Base-by-base conservation (phyloP, 768 basidiomycete genomes). In the Nidularia pulvinata region DNA sequence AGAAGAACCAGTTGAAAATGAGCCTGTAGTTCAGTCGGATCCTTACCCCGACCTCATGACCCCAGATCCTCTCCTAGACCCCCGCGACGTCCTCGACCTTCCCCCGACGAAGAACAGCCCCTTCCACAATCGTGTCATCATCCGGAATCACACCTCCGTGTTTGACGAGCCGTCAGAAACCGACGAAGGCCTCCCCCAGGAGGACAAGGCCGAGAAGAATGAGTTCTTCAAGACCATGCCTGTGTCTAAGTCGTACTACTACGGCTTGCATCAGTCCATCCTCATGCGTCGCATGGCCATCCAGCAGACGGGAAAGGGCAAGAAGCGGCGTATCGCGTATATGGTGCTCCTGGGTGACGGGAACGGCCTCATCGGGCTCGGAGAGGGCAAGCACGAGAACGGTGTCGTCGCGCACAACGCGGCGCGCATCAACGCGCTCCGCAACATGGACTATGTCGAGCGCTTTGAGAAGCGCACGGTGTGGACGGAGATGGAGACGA, bases 391-490 rank as follows among this genome's bases (percentile, higher is more conserved):
- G 68, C 85, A 89, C 67, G 71, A 68, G 2, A 85, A 89, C 37
- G 61, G 61, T 1, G 55, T 74, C 6, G 69, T 75, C 14, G 91
- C 90, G 2, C 64, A 77, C 13, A 86, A 65, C 80, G 88, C n/a
- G 70, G 82, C 57, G 69, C 76, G 35, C 70, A 83, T 74, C 3
- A 64, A 65, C 1, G 97, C 93, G 2, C 77, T 96, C 32, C 80
- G 88, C 57, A 90, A 87, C 63, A 89, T 98, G 88, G 97, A 98
- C 69, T 88, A 78, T 62, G 93, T 99, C 51, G 89, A 91, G 59
- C 85, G 93, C n/a, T 98, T 94, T 70, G 96, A 99, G 69, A 77
- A 85, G 57, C 83, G 97, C 49, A 98, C 97, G n/a, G 79, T 97
- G 14, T 98, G 93, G 91, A 93, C 93, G 19, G 90, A 94, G 50